phyloP scores from a whole-genome alignment of 2,329 filamentous ascomycete genomes.

The Fusarium nisikadoi region DNA sequence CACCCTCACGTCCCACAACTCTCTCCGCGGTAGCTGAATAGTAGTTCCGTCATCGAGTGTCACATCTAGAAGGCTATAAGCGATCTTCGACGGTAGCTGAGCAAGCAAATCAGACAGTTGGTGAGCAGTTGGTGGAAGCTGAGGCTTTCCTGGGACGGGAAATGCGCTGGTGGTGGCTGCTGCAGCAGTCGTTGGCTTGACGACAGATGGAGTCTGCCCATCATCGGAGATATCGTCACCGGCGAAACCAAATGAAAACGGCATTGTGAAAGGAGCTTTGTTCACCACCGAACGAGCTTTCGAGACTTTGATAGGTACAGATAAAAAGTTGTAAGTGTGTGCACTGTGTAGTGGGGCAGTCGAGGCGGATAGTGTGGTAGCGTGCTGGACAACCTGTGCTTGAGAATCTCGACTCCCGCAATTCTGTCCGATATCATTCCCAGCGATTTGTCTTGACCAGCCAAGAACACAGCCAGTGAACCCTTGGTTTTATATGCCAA shows the following conservation, averaged over 20 bases:
- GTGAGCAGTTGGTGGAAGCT: slow-evolving; percentile 66
- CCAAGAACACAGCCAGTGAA: neutral
- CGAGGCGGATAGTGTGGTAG: slow-evolving; percentile 3
- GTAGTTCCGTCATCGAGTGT: slow-evolving; percentile 64
- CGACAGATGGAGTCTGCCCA: slow-evolving; percentile 44
- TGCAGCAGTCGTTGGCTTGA: slow-evolving; percentile 38
- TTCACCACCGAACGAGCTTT: neutral
- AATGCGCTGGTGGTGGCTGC: slow-evolving; percentile 58
- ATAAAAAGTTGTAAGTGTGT: slow-evolving; percentile 39
- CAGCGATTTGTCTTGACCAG: neutral
- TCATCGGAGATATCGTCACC: slow-evolving; percentile 70
- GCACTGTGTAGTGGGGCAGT: slow-evolving; percentile 44
- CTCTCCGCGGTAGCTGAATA: slow-evolving; percentile 73
- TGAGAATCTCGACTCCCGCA: slow-evolving; percentile 22
- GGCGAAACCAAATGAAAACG: slow-evolving; percentile 70
- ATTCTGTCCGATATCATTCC: slow-evolving; percentile 25
- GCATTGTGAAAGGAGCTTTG: slow-evolving; percentile 46
- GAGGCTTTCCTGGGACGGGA: slow-evolving; percentile 69
- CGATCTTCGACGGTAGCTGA: slow-evolving; percentile 76
- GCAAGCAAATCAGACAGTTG: slow-evolving; percentile 62
- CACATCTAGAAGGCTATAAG: slow-evolving; percentile 71
- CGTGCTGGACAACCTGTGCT: slow-evolving; percentile 38
- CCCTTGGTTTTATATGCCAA: neutral
- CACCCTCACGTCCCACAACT: slow-evolving; percentile 83
- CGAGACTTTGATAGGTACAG: neutral